Evolutionary conservation across 345 rosid species (phyloP).

Genomic region (Boechera stricta): DNA sequence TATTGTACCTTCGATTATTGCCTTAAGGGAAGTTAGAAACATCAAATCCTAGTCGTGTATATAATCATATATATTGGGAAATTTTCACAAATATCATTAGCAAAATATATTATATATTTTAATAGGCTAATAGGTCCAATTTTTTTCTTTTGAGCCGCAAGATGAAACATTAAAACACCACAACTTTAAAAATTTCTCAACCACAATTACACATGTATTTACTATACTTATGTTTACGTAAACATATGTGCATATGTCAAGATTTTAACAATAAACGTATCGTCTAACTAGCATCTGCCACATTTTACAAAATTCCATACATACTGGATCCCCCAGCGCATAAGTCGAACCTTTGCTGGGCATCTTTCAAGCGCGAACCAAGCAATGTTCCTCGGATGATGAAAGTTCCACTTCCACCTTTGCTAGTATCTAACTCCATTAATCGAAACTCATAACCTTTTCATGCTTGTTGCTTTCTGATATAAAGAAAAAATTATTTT

Average conservation of each 20-base stretch:
- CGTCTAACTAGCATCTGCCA: too few species aligned
- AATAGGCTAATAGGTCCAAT: not conserved
- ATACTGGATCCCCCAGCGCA: not conserved
- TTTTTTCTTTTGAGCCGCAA: not conserved
- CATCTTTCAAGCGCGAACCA: not conserved
- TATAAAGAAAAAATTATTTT: not conserved
- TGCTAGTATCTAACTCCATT: not conserved
- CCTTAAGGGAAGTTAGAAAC: not conserved
- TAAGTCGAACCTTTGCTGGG: not conserved
- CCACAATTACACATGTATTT: not conserved
- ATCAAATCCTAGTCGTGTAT: not conserved
- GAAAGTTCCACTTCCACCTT: not conserved
- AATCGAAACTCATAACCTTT: not conserved
- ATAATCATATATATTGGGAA: too few species aligned
- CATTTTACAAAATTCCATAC: too few species aligned
- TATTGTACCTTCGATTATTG: not conserved
- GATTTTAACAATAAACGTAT: not conserved
- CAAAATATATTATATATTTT: not conserved
- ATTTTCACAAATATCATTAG: not conserved
- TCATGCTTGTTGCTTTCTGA: not conserved
- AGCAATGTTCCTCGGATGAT: not conserved
- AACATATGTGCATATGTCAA: not conserved
- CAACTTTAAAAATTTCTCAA: not conserved
- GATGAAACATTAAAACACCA: not conserved
- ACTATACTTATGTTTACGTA: not conserved